Base-by-base conservation (phyloP, 2,329 filamentous ascomycete genomes). In the Exserohilum turcica region DNA sequence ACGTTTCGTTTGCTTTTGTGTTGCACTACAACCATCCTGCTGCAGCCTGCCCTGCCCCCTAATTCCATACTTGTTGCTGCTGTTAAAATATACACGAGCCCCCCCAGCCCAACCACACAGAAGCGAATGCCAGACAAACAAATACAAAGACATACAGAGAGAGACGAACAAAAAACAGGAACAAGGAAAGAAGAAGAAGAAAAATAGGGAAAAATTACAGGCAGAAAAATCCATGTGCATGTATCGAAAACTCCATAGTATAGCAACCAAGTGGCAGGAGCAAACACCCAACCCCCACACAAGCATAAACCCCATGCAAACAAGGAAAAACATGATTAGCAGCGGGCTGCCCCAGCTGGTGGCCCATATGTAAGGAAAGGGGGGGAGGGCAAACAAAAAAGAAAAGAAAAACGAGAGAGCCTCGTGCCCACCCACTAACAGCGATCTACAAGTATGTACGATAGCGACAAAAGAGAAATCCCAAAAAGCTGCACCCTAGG, bases 391-490 rank as follows among this genome's bases (percentile, higher is more conserved):
- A 58, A 63, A 64, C 54, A 60, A n/a, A n/a, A n/a, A n/a, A n/a
- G n/a, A n/a, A n/a, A n/a, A n/a, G n/a, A n/a, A n/a, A n/a, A n/a
- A n/a, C n/a, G n/a, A 61, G 63, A 52, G 59, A 67, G 59, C 64
- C 60, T 45, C 21, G 36, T 43, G 65, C 67, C 63, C 56, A 65
- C 68, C 57, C 61, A 62, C 56, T 43, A 55, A 65, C 40, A 53
- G 52, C 65, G 64, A 61, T 73, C 71, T 71, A 73, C 69, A 69
- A 59, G 40, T 75, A 74, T 75, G 66, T 73, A 74, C 70, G 63
- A 67, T 71, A 64, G 53, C 65, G 54, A 66, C 60, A 71, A 71
- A 70, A 61, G 59, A 43, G 42, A 63, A 48, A 60, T 61, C 59
- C 54, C 44, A 31, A 57, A 70, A 66, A 60, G 21, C 51, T 62